Percentiles rank a stretch among this genome's conserved stretches.
phyloP scores from a whole-genome alignment of 495 filamentous ascomycete species.

The Neurospora sp. region DNA sequence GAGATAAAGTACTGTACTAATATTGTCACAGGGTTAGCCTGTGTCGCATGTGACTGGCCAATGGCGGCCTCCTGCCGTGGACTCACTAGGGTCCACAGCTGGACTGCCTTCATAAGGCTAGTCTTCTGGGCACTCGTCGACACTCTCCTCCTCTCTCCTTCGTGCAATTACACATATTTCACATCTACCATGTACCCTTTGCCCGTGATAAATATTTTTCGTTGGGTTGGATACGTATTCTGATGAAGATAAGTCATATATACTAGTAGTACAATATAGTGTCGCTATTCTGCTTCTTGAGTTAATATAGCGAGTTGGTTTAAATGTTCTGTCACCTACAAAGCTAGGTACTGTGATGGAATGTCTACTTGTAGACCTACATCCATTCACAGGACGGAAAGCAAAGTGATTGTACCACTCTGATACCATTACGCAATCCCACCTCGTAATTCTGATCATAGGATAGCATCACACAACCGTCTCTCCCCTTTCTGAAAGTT shows the following conservation, averaged over 20 bases:
- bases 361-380: neutral
- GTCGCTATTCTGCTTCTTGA: neutral
- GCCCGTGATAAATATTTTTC: neutral
- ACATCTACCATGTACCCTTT: too few relatives aligned
- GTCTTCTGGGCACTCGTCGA: too few relatives aligned
- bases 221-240: neutral
- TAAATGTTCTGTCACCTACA: neutral
- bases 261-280: neutral
- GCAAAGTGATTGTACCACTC: neutral
- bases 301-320: neutral
- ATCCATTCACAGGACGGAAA: neutral
- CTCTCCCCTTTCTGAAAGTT: neutral
- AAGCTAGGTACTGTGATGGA: neutral
- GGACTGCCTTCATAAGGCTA: too few relatives aligned
- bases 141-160: too few relatives aligned
- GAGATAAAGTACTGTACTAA: neutral
- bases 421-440: neutral
- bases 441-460: neutral
- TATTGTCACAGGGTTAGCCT: too few relatives aligned
- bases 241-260: neutral
- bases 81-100: too few relatives aligned
- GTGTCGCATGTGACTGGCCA: too few relatives aligned
- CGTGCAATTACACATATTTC: too few relatives aligned
- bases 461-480: neutral
- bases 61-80: too few relatives aligned